Base-by-base conservation (phyloP, 2,329 filamentous ascomycete genomes). In the Pseudogymnoascus sp. region DNA sequence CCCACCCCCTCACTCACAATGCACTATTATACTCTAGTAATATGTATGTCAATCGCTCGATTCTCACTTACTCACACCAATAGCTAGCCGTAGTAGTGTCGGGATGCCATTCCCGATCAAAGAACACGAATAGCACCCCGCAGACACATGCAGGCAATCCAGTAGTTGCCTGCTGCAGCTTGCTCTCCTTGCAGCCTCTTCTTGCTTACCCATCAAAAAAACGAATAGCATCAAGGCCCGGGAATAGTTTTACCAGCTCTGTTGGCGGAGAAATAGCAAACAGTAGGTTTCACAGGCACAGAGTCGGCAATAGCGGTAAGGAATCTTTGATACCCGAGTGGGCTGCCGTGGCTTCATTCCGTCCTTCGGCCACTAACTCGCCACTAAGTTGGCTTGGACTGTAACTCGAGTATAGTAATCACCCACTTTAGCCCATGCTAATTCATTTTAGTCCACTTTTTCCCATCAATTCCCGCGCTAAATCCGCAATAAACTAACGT, bases 341-440 rank as follows among this genome's bases (percentile, higher is more conserved):
- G 39, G 18, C 12, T 43, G 41, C 41, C 22, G 22, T 50, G 22
- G 41, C 41, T 50, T 50, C 14, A 50, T 50, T 50, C 22, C 41
- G 22, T 50, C 41, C 41, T 50, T 30, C 22, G 22, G 22, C 22
- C 14, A 47, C 41, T 47, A 47, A 47, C 12, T 47, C 14, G 2
- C 14, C 41, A 47, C 41, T 47, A 47, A 47, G 14, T n/a, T 28
- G 41, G 12, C 22, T 22, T 28, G 41, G 41, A 5, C 4, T n/a
- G n/a, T n/a, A n/a, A n/a, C n/a, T n/a, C n/a, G n/a, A 6, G 41
- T 50, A 50, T 50, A 50, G 22, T 50, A 50, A 50, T 50, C 41
- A 25, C 6, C 22, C 8, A 16, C n/a, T 28, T n/a, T 50, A 22
- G 22, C 4, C 22, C 22, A 22, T 4, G 2, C 22, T 22, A 22